phyloP scores from a whole-genome alignment of 768 basidiomycete species.

The Suillus subluteus region DNA sequence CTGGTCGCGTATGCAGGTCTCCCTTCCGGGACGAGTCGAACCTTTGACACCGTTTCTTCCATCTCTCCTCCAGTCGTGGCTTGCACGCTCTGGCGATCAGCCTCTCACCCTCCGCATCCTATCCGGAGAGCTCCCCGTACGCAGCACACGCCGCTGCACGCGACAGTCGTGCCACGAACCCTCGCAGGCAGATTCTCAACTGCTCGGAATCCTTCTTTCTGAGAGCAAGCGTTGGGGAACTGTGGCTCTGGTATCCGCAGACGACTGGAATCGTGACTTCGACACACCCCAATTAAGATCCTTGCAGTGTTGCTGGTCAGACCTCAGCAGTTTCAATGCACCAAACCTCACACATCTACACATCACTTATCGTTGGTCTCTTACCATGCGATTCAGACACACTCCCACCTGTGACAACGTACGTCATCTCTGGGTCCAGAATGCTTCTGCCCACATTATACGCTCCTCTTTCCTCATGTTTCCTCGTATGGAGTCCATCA shows the following conservation, averaged over 20 bases:
- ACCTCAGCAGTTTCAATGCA: background rate
- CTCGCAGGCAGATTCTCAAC: background rate
- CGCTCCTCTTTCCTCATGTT: background rate
- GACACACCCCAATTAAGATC: background rate
- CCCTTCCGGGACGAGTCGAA: background rate
- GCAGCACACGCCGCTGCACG: background rate
- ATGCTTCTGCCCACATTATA: background rate
- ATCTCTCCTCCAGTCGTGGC: constrained; percentile 9
- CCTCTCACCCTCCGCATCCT: background rate
- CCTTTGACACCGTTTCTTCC: constrained; percentile 1
- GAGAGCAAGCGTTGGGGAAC: background rate
- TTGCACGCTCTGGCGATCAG: constrained; percentile 1
- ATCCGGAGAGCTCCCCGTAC: constrained; percentile 1
- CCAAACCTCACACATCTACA: background rate
- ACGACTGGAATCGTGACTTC: background rate
- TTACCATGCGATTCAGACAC: background rate
- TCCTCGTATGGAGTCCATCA: background rate
- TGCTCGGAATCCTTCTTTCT: background rate
- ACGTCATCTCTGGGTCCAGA: background rate
- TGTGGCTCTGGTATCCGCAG: background rate
- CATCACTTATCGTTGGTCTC: background rate
- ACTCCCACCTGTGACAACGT: background rate
- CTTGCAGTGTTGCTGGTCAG: background rate
- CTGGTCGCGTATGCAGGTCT: background rate
- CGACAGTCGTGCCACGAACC: background rate